Evolutionary conservation across 202 grass and related monocot genomes (phyloP).

Genomic region (Brachypodium distachyon): DNA sequence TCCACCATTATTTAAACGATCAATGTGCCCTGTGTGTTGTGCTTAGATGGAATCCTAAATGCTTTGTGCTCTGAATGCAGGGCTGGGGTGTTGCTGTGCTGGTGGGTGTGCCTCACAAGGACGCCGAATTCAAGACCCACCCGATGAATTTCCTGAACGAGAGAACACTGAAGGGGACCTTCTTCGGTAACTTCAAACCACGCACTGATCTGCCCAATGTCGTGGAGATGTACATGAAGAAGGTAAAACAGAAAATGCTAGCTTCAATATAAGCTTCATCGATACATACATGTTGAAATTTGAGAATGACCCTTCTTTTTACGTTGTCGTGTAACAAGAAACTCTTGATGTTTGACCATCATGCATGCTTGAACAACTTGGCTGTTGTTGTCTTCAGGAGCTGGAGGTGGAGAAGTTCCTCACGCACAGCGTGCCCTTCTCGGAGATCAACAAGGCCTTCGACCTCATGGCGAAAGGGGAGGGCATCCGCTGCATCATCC

Average conservation of each 20-base stretch:
- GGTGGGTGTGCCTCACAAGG: slow-evolving; percentile 84
- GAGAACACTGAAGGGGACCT: slow-evolving; percentile 91
- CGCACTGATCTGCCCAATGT: slow-evolving; percentile 78
- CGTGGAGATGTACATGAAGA: slow-evolving; percentile 86
- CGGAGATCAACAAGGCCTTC: slow-evolving; percentile 83
- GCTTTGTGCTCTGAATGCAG: slow-evolving; percentile 20
- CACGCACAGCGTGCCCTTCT: slow-evolving; percentile 58
- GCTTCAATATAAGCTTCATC: background rate
- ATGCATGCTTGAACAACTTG: background rate
- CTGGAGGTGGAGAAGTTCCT: slow-evolving; percentile 94
- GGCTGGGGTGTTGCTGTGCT: slow-evolving; percentile 92
- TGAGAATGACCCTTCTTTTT: background rate
- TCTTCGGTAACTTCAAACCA: slow-evolving; percentile 93
- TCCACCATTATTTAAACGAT: background rate
- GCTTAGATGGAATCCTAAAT: background rate
- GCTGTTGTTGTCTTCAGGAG: slow-evolving; percentile 36
- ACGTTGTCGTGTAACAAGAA: background rate
- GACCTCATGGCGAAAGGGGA: slow-evolving; percentile 83
- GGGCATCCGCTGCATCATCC: slow-evolving; percentile 87
- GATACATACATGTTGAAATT: background rate
- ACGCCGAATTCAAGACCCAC: slow-evolving; percentile 85
- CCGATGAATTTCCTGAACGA: slow-evolving; percentile 85
- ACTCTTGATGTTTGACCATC: background rate
- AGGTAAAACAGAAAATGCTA: slow-evolving; percentile 8
- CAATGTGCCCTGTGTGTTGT: background rate